Percentiles rank a stretch among this genome's conserved stretches.
Evolutionary conservation across 148 eudicot species (phyloP).

Genomic region (Pharnaceum exiguum): DNA sequence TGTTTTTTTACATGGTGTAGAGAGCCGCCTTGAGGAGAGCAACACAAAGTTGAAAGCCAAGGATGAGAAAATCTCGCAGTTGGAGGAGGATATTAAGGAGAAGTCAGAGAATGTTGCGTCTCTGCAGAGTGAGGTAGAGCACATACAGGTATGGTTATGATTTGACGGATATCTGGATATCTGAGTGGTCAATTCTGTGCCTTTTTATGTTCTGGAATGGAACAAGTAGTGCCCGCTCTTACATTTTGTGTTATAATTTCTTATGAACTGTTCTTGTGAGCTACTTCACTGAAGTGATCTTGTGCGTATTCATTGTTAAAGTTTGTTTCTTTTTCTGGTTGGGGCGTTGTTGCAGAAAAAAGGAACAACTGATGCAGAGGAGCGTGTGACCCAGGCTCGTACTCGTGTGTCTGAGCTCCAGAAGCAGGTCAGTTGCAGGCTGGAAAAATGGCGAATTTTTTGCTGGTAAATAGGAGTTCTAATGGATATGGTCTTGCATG

Average conservation of each 20-base stretch:
- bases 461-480: neutral
- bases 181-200: neutral
- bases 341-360: constrained; percentile 39
- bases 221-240: too few relatives aligned
- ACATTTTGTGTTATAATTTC: too few relatives aligned
- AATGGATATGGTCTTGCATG: neutral
- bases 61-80: constrained; percentile 49
- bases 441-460: neutral
- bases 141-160: constrained; percentile 40
- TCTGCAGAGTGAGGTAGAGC: constrained; percentile 51
- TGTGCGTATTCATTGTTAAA: neutral
- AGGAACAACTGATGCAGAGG: constrained; percentile 61
- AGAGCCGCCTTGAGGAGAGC: constrained; percentile 49
- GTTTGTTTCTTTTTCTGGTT: neutral
- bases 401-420: constrained; percentile 55
- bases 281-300: neutral
- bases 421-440: constrained; percentile 41
- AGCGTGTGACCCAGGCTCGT: constrained; percentile 50
- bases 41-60: constrained; percentile 41
- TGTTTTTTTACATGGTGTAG: constrained; percentile 27
- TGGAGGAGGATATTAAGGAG: constrained; percentile 52
- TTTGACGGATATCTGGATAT: constrained; percentile 4
- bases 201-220: neutral
- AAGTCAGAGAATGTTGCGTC: constrained; percentile 48
- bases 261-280: too few relatives aligned